Percentiles rank a stretch among this genome's conserved stretches.
Evolutionary conservation across 2,329 filamentous ascomycete genomes (phyloP).

Genomic region (Dactylellina leptospora): DNA sequence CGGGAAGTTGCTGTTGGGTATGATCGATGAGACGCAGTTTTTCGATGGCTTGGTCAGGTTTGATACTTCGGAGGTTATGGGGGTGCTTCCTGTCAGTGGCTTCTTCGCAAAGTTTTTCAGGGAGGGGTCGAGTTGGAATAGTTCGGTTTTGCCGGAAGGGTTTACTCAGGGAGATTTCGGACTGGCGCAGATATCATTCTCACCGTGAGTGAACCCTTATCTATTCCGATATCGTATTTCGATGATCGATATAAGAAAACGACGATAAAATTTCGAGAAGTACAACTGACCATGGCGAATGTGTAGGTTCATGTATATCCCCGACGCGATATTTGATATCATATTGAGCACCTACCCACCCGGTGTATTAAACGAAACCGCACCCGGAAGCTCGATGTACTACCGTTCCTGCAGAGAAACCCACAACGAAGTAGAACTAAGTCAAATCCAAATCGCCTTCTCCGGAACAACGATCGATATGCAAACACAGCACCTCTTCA

Average conservation of each 20-base stretch:
- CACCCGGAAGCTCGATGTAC: background rate
- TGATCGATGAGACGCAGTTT: conserved; percentile 8
- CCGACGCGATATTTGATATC: conserved; percentile 10
- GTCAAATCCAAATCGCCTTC: background rate
- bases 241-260: too few species aligned
- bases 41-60: background rate
- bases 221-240: too few species aligned
- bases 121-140: background rate
- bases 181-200: conserved; percentile 13
- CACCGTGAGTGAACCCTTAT: background rate
- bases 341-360: conserved; percentile 4
- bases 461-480: conserved; percentile 5
- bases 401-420: background rate
- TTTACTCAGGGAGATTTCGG: conserved; percentile 5
- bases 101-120: background rate
- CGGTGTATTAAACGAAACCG: conserved; percentile 1
- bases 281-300: too few species aligned
- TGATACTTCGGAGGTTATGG: conserved; percentile 8
- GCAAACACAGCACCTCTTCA: background rate
- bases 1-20: conserved; percentile 3
- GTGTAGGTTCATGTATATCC: conserved; percentile 18
- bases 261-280: too few species aligned
- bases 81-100: conserved; percentile 2
- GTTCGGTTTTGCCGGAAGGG: background rate
- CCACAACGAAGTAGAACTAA: background rate